These are phyloP conservation scores for Copromyces sp. DNA, from an alignment of 495 filamentous ascomycete genomes.

Conservation along the genomic window DNA sequence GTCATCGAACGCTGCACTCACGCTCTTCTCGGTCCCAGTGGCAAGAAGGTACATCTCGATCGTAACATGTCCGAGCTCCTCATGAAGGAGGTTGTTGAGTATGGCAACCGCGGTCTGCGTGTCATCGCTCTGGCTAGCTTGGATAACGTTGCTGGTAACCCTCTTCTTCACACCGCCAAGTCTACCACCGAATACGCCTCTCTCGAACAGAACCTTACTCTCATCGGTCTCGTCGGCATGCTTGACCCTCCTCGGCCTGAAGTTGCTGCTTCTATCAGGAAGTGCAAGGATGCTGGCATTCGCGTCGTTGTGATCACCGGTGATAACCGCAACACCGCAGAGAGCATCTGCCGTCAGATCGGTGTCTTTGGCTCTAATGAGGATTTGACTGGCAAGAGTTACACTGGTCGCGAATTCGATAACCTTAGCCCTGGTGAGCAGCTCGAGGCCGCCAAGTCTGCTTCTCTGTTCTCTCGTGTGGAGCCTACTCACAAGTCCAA, in stretches of 20 bases:
- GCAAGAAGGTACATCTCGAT: conserved; percentile 60
- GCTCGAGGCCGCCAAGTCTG: conserved; percentile 70
- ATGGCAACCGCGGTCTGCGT: conserved; percentile 84
- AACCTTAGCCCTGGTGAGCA: conserved; percentile 68
- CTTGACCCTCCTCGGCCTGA: conserved; percentile 95
- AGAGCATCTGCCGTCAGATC: conserved; percentile 95
- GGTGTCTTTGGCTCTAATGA: conserved; percentile 81
- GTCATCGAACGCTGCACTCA: conserved; percentile 85
- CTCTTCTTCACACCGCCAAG: conserved; percentile 62
- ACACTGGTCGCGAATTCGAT: conserved; percentile 91
- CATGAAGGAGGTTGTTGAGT: conserved; percentile 69
- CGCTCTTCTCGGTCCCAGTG: conserved; percentile 61
- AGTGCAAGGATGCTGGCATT: conserved; percentile 88
- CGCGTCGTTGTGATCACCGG: conserved; percentile 97
- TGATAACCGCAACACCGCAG: conserved; percentile 94
- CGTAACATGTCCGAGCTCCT: conserved; percentile 57
- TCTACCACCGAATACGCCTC: conserved; percentile 73
- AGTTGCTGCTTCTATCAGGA: conserved; percentile 72
- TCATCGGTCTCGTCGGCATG: conserved; percentile 93
- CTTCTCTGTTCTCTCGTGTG: conserved; percentile 91
- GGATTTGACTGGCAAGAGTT: conserved; percentile 84
- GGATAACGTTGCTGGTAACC: conserved; percentile 59
- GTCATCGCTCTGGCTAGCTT: conserved; percentile 86
- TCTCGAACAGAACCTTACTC: conserved; percentile 86
- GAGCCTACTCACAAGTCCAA: conserved; percentile 93